Conservation (phyloP, 352 stramenopile genomes). For the Thalassiosira mediterranea region DNA sequence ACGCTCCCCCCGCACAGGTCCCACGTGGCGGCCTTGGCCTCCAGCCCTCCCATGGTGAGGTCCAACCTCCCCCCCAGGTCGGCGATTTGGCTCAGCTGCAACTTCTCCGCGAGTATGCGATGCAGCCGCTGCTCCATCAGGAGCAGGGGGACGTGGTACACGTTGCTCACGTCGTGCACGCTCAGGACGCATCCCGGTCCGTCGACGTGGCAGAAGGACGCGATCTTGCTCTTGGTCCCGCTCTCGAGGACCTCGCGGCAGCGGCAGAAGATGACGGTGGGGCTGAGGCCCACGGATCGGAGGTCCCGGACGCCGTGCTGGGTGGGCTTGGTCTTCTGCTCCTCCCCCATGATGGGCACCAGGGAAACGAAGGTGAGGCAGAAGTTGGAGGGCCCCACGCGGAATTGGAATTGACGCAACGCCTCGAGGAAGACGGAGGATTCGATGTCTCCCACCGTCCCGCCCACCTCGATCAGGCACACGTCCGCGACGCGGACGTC, state of each 20-base stretch:
- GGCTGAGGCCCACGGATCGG: conserved; percentile 92
- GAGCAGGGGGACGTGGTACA: conserved; percentile 99
- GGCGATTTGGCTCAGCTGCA: conserved; percentile 89
- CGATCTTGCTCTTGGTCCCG: conserved; percentile 95
- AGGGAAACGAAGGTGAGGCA: conserved; percentile 99
- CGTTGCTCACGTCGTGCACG: conserved; percentile 99
- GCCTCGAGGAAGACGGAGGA: conserved; percentile 99
- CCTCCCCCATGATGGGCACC: conserved; percentile 96
- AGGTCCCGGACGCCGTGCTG: conserved; percentile 99
- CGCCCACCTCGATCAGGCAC: conserved; percentile 99
- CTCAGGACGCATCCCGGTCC: conserved; percentile 92
- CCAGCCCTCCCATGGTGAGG: conserved; percentile 90
- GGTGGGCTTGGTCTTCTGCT: conserved; percentile 99
- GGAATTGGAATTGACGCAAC: conserved; percentile 98
- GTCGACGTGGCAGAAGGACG: conserved; percentile 97
- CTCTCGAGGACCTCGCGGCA: conserved; percentile 91
- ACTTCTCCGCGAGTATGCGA: conserved; percentile 91
- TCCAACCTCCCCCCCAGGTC: conserved; percentile 87
- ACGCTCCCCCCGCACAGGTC: conserved; percentile 99
- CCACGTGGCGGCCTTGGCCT: conserved; percentile 92
- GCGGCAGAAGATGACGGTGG: conserved; percentile 98
- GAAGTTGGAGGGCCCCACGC: conserved; percentile 97
- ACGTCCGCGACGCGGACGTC: conserved; percentile 87
- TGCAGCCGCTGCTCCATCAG: conserved; percentile 95
- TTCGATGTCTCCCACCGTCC: conserved; percentile 99